phyloP scores from a whole-genome alignment of 331 rosid genomes.

The Ulmus americana region DNA sequence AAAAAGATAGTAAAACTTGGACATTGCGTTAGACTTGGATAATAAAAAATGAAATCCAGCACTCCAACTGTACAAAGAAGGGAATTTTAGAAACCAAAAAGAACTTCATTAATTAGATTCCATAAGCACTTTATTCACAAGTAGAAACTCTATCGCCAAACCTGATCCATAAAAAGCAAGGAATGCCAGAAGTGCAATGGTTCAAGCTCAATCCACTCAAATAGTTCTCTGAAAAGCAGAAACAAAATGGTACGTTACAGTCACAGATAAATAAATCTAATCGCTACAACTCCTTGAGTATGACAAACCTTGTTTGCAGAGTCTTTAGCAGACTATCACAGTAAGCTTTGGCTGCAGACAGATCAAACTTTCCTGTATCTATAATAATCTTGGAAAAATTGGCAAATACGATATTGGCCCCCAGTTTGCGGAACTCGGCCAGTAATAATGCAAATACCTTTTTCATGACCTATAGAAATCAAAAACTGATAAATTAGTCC shows the following conservation, averaged over 20 bases:
- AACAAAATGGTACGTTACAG: not conserved
- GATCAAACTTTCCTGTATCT: slow-evolving; percentile 87
- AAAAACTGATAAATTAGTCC: slow-evolving; percentile 16
- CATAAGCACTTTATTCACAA: slow-evolving; percentile 3
- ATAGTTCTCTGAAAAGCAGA: slow-evolving; percentile 59
- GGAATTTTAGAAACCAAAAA: not conserved
- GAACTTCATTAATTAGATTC: not conserved
- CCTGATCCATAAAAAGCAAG: slow-evolving; percentile 92
- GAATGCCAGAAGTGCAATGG: slow-evolving; percentile 82
- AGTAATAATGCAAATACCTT: slow-evolving; percentile 79
- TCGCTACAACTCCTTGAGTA: slow-evolving; percentile 4
- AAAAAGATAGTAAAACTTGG: not conserved
- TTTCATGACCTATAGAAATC: slow-evolving; percentile 69
- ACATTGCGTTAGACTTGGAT: not conserved
- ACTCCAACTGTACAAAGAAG: not conserved
- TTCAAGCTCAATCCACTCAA: slow-evolving; percentile 97
- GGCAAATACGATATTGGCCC: slow-evolving; percentile 79
- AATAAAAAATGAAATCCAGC: not conserved
- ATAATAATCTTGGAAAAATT: slow-evolving; percentile 85
- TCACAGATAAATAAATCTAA: not conserved
- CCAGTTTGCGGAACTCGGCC: slow-evolving; percentile 88
- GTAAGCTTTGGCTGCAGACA: slow-evolving; percentile 80
- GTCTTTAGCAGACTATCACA: slow-evolving; percentile 84
- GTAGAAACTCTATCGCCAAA: slow-evolving; percentile 27
- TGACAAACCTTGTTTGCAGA: slow-evolving; percentile 71